A percentile compares a stretch with the other conserved stretches of the same genome.
phyloP scores from a whole-genome alignment of 371 early-diverging fungal genomes.

The Haplosporangium sp. region DNA sequence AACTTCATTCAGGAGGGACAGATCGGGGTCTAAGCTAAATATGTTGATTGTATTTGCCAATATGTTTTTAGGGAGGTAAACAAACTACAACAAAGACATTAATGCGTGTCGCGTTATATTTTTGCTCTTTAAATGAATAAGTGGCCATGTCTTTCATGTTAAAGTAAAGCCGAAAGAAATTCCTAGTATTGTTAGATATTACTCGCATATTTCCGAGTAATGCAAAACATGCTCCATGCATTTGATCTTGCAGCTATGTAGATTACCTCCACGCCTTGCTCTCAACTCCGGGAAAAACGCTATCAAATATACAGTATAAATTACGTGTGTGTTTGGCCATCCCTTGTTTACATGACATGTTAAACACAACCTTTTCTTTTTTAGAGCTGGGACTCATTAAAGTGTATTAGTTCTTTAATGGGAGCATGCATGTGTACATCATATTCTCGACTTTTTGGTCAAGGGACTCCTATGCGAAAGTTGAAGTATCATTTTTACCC shows the following conservation, averaged over 20 bases:
- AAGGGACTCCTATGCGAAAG: too few relatives aligned
- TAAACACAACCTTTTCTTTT: neutral
- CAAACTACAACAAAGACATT: too few relatives aligned
- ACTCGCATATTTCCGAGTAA: too few relatives aligned
- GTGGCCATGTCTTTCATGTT: too few relatives aligned
- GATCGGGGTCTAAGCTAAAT: neutral
- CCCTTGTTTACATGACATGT: neutral
- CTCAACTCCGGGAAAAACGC: neutral
- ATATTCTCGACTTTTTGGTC: too few relatives aligned
- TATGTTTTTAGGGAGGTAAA: constrained; percentile 9
- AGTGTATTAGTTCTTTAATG: too few relatives aligned
- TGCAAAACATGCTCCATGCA: neutral
- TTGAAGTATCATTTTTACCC: too few relatives aligned
- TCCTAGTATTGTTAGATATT: too few relatives aligned
- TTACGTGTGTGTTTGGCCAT: neutral
- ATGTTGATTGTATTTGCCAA: neutral
- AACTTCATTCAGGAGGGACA: constrained; percentile 9
- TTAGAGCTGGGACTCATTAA: neutral
- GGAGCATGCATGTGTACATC: too few relatives aligned
- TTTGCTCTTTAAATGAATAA: too few relatives aligned
- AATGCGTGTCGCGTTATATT: too few relatives aligned
- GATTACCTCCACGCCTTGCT: neutral
- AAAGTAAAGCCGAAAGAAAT: too few relatives aligned
- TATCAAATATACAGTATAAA: neutral
- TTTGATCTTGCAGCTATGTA: neutral